A percentile compares a stretch with the other conserved stretches of the same genome.
Conservation (phyloP, 768 basidiomycete species). For the Serendipita sp. region DNA sequence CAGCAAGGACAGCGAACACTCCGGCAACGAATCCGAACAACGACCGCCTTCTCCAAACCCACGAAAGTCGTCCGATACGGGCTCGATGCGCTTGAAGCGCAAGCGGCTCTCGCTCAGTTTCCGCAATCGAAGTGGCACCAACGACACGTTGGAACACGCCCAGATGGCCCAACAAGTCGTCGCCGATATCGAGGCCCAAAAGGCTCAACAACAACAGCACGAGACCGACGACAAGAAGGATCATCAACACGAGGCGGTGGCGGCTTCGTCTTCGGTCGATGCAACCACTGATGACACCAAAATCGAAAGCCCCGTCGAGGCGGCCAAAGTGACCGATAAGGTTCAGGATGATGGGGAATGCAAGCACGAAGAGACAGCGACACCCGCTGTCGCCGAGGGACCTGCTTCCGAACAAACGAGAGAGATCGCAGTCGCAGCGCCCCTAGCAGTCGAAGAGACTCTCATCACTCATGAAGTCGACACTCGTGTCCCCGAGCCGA, state of each 20-base stretch:
- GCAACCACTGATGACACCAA: neutral
- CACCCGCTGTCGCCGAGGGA: neutral
- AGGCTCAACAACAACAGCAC: neutral
- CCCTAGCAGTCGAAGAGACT: neutral
- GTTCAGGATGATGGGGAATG: neutral
- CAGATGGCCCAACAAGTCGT: conserved; percentile 2
- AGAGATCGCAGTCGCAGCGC: neutral
- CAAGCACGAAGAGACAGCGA: neutral
- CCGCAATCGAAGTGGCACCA: neutral
- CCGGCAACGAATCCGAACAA: neutral
- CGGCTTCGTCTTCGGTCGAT: neutral
- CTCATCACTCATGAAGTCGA: neutral
- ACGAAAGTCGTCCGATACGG: neutral
- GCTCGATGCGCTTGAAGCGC: neutral
- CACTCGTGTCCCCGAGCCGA: neutral
- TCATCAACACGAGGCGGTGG: neutral
- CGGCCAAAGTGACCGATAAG: neutral
- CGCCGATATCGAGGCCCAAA: neutral
- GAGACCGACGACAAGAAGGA: neutral
- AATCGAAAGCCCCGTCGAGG: neutral
- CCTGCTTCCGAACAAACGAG: neutral
- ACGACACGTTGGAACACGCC: neutral
- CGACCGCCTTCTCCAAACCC: neutral
- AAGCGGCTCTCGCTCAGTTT: neutral
- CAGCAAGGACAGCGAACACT: neutral